Percentiles rank a stretch among this genome's conserved stretches.
Evolutionary conservation across 2,329 filamentous ascomycete genomes (phyloP).

Genomic region (Sphaerulina musiva): DNA sequence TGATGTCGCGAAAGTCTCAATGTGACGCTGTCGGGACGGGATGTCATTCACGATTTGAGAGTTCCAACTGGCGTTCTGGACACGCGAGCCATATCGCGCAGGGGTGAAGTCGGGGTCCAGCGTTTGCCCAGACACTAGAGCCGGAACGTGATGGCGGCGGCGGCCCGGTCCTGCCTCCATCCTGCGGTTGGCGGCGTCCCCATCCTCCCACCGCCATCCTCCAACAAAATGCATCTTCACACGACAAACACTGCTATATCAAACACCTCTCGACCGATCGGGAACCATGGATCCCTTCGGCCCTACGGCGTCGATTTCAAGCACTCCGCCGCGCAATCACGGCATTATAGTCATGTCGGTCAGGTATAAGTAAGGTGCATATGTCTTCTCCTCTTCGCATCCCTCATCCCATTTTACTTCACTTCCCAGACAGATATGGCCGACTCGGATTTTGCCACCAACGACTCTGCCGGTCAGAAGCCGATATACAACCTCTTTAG

Average conservation of each 20-base stretch:
- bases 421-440: background rate
- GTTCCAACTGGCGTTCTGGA: background rate
- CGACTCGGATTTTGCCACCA: background rate
- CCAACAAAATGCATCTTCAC: background rate
- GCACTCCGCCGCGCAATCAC: background rate
- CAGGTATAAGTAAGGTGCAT: background rate
- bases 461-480: background rate
- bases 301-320: no score
- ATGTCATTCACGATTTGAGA: no score
- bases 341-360: no score
- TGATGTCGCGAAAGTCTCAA: no score
- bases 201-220: background rate
- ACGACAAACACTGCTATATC: background rate
- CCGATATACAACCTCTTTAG: constrained; percentile 11
- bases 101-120: background rate
- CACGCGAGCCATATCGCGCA: constrained; percentile 9
- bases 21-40: background rate
- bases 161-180: background rate
- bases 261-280: background rate
- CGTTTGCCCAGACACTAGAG: background rate
- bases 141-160: background rate
- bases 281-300: background rate
- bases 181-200: background rate
- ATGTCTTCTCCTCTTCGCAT: background rate
- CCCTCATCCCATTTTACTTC: background rate